Percentiles rank a stretch among this genome's conserved stretches.
Conservation (phyloP, 2,329 filamentous ascomycete genomes). For the Pseudopyrenochaeta lycopersici region DNA sequence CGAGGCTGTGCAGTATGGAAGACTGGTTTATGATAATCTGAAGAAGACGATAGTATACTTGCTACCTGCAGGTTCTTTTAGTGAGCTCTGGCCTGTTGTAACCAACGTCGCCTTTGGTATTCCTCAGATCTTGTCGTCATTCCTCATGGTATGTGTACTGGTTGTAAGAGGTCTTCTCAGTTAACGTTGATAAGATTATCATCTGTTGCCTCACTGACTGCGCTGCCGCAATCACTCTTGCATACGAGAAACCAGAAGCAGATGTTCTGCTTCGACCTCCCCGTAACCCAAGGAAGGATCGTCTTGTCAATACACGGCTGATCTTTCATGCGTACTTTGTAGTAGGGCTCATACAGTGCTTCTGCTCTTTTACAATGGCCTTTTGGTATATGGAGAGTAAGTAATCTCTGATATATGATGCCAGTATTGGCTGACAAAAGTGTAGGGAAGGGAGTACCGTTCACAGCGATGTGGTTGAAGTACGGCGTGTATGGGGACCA, state of each 20-base stretch:
- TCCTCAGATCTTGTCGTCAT: conserved; percentile 76
- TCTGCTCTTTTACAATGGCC: conserved; percentile 55
- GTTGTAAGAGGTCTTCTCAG: background rate
- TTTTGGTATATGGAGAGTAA: conserved; percentile 54
- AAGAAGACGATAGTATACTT: conserved; percentile 81
- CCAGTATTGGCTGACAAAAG: too few relatives aligned
- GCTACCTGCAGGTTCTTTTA: conserved; percentile 76
- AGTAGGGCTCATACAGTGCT: conserved; percentile 65
- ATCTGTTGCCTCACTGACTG: conserved; percentile 78
- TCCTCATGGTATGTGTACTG: conserved; percentile 65
- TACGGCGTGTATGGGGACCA: conserved; percentile 37
- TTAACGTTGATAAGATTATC: conserved; percentile 35
- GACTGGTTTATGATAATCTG: conserved; percentile 81
- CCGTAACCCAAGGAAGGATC: conserved; percentile 73
- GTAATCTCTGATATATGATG: background rate
- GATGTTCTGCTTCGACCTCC: conserved; percentile 76
- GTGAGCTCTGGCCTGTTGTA: conserved; percentile 78
- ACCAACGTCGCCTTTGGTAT: conserved; percentile 76
- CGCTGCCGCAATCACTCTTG: conserved; percentile 68
- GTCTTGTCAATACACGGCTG: conserved; percentile 76
- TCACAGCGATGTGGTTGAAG: conserved; percentile 72
- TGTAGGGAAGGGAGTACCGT: conserved; percentile 65
- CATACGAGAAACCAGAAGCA: conserved; percentile 79
- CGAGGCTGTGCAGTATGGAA: conserved; percentile 75
- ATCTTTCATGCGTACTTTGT: conserved; percentile 77